A percentile compares a stretch with the other conserved stretches of the same genome.
Evolutionary conservation across 305 asterid species (phyloP).

Genomic region (Coffea humblotiana): DNA sequence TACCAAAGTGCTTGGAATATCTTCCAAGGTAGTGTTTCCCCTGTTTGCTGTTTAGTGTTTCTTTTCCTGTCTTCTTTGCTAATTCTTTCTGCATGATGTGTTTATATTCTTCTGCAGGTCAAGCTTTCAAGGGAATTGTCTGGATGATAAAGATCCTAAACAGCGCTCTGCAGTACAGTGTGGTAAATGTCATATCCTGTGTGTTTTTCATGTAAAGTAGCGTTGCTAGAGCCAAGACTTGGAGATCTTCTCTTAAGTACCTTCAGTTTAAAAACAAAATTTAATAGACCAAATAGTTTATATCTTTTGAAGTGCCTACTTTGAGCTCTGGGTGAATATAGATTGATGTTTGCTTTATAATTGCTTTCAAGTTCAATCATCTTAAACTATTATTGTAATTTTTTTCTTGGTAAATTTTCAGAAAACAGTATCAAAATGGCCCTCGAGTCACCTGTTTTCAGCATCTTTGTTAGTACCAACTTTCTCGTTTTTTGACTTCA

Average conservation of each 20-base stretch:
- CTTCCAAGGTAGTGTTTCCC: slow-evolving; percentile 57
- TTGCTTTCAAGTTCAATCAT: not conserved
- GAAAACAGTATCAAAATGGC: not conserved
- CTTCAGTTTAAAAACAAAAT: not conserved
- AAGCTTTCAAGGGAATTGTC: slow-evolving; percentile 88
- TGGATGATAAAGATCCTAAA: slow-evolving; percentile 63
- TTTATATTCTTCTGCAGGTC: slow-evolving; percentile 36
- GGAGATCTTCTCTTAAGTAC: not conserved
- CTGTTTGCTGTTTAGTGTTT: not conserved
- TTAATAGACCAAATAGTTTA: not conserved
- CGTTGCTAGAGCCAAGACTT: not conserved
- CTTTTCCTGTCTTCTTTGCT: not conserved
- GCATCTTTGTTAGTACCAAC: not conserved
- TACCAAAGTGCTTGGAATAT: slow-evolving; percentile 82
- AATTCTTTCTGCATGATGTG: slow-evolving; percentile 9
- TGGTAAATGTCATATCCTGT: slow-evolving; percentile 44
- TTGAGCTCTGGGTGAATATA: not conserved
- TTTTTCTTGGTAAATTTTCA: not conserved
- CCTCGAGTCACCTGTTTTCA: not conserved
- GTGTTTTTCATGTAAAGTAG: not conserved
- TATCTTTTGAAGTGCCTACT: slow-evolving; percentile 1
- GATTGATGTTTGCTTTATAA: not conserved
- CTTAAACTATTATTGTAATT: not conserved
- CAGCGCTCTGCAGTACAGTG: slow-evolving; percentile 80
- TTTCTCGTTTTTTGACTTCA: slow-evolving; percentile 11